Evolutionary conservation across 768 basidiomycete species (phyloP), one percentile per base, ranked within the genome.

Genomic region (Suillus clintonianus): DNA sequence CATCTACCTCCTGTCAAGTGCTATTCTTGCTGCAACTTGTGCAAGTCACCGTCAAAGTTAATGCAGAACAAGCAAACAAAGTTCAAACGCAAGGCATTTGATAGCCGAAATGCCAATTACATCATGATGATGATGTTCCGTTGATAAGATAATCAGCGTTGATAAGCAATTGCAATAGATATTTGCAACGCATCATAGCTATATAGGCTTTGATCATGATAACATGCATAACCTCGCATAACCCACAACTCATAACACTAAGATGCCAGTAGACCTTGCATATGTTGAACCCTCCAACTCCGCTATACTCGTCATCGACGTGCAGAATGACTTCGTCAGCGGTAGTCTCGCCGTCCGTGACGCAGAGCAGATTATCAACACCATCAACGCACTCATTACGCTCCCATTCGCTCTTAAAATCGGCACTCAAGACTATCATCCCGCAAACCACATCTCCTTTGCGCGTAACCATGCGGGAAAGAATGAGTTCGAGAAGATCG

Each of bases 261-360:
- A 41, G 24, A 57, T 57, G 56, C 17, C 27, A 27, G 27, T 13
- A 39, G 39, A 57, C 6, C 56, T 57, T 13, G 6, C 24, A 41
- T 7, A 11, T 17, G 10, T 57, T 13, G 17, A 57, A 13, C 56
- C 56, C 56, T 57, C 39, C 39, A 57, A 57, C 24, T 68, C 76
- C 37, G 91, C 88, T 1, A 80, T 94, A 24, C 70, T 93, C 59
- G 82, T 94, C 61, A 79, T 94, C 42, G 93, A 95, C 71, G 83
- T 92, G 74, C 94, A 96, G 72, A 84, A 91, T 70, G 94, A 96
- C 74, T 96, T 96, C 69, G 83, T 94, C 32, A 74, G 77, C 22
- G 94, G 93, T 3, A 82, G 87, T 6, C 85, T 96, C 42, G 87
- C 92, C 3, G 91, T 93, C 14, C 78, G 85, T 2, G 81, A 80